phyloP scores from a whole-genome alignment of 2,329 filamentous ascomycete genomes.

The Macrophomina tecta region DNA sequence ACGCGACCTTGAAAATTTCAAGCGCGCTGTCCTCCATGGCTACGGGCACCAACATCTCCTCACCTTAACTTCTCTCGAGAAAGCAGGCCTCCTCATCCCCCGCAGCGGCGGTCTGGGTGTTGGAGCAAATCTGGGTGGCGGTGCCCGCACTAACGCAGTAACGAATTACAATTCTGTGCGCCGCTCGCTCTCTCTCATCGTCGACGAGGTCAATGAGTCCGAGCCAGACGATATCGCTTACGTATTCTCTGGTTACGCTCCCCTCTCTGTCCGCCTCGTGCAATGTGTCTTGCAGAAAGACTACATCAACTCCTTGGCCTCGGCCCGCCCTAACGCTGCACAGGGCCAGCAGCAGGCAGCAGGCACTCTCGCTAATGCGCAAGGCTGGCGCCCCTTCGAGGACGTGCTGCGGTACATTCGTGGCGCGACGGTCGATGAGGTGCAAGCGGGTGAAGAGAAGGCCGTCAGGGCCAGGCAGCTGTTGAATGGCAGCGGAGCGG shows the following conservation, averaged over 20 bases:
- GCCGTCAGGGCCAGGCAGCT: constrained; percentile 85
- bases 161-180: constrained; percentile 84
- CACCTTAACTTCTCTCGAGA: constrained; percentile 86
- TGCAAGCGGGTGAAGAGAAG: constrained; percentile 91
- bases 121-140: constrained; percentile 51
- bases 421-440: constrained; percentile 88
- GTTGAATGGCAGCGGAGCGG: constrained; percentile 72
- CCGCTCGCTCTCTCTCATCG: constrained; percentile 84
- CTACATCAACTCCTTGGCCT: constrained; percentile 67
- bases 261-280: constrained; percentile 86
- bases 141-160: constrained; percentile 31
- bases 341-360: constrained; percentile 42
- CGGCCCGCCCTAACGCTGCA: constrained; percentile 63
- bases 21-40: constrained; percentile 83
- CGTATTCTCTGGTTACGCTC: constrained; percentile 96
- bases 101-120: constrained; percentile 41
- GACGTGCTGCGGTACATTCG: constrained; percentile 86
- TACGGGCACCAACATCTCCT: constrained; percentile 96
- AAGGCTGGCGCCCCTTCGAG: constrained; percentile 93
- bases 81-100: constrained; percentile 82
- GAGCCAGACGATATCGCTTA: constrained; percentile 96
- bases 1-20: constrained; percentile 88
- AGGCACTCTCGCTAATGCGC: constrained; percentile 61
- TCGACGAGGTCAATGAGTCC: constrained; percentile 95
- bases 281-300: constrained; percentile 94